Percentiles rank a stretch among this genome's conserved stretches.
phyloP scores from a whole-genome alignment of 176 grass and related monocot genomes.

The Eragrostis nindensis region DNA sequence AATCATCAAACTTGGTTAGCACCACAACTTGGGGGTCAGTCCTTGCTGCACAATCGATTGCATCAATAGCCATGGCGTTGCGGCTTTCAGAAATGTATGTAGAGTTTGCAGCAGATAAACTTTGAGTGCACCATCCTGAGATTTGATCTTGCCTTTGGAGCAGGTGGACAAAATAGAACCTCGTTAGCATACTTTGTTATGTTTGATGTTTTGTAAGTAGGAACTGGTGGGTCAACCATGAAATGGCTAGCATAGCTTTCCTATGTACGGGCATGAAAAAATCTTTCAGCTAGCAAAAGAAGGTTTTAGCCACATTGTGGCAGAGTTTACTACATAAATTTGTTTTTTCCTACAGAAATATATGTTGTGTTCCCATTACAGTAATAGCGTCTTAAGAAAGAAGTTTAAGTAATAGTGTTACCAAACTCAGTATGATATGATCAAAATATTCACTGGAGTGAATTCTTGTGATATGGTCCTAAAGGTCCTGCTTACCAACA shows the following conservation, averaged over 20 bases:
- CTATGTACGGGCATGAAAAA: not conserved
- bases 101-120: constrained; percentile 76
- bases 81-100: constrained; percentile 79
- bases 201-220: not conserved
- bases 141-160: constrained; percentile 28
- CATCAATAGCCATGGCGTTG: constrained; percentile 43
- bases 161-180: constrained; percentile 1
- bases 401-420: not conserved
- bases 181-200: constrained; percentile 10
- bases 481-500: not conserved
- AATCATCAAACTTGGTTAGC: constrained; percentile 61
- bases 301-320: not conserved
- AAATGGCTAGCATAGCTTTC: not conserved
- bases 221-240: not conserved
- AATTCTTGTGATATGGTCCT: not conserved
- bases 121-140: constrained; percentile 23
- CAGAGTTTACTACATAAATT: not conserved
- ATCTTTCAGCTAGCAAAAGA: not conserved
- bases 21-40: constrained; percentile 53
- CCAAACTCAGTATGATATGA: not conserved
- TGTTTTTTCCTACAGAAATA: not conserved
- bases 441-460: not conserved
- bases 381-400: not conserved
- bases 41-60: constrained; percentile 40
- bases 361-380: not conserved